These are phyloP conservation scores for Lablab purpureus DNA, from an alignment of 306 rosid species.

Conservation along the genomic window DNA sequence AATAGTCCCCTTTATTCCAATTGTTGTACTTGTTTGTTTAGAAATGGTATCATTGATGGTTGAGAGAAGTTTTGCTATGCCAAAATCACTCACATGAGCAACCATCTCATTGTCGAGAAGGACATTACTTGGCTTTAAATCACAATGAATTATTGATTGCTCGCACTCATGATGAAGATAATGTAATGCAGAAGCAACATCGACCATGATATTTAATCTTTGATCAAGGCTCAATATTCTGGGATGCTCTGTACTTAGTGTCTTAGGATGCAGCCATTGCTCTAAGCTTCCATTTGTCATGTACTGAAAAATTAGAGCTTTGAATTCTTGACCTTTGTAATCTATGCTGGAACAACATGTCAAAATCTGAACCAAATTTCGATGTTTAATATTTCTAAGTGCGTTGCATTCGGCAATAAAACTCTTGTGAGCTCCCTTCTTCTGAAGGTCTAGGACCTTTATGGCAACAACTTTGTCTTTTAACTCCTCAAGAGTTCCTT, in stretches of 20 bases:
- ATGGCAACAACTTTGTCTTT: slow-evolving; percentile 41
- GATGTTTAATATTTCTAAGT: slow-evolving; percentile 37
- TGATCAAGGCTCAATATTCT: slow-evolving; percentile 11
- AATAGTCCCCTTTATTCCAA: slow-evolving; percentile 38
- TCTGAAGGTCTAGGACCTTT: slow-evolving; percentile 49
- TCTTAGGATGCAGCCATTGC: slow-evolving; percentile 34
- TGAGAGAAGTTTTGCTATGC: slow-evolving; percentile 42
- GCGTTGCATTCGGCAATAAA: slow-evolving; percentile 43
- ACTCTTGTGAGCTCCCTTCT: slow-evolving; percentile 45
- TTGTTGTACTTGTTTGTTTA: slow-evolving; percentile 13
- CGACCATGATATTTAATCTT: slow-evolving; percentile 41
- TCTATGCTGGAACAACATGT: slow-evolving; percentile 46
- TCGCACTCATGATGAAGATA: slow-evolving; percentile 44
- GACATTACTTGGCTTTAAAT: slow-evolving; percentile 47
- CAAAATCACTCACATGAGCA: slow-evolving; percentile 50
- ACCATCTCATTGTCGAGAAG: slow-evolving; percentile 41
- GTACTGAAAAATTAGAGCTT: slow-evolving; percentile 46
- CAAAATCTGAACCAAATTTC: slow-evolving; percentile 42
- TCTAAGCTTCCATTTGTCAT: slow-evolving; percentile 52
- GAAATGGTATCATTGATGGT: not conserved
- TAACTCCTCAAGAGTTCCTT: slow-evolving; percentile 33
- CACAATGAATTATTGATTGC: slow-evolving; percentile 38
- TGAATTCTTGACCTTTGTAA: slow-evolving; percentile 47
- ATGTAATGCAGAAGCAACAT: slow-evolving; percentile 39
- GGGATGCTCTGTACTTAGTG: not conserved